Percentiles rank a stretch among this genome's conserved stretches.
These are phyloP conservation scores for Wallacemonas sp. DNA, from an alignment of 208 protist genomes.

Conservation along the genomic window DNA sequence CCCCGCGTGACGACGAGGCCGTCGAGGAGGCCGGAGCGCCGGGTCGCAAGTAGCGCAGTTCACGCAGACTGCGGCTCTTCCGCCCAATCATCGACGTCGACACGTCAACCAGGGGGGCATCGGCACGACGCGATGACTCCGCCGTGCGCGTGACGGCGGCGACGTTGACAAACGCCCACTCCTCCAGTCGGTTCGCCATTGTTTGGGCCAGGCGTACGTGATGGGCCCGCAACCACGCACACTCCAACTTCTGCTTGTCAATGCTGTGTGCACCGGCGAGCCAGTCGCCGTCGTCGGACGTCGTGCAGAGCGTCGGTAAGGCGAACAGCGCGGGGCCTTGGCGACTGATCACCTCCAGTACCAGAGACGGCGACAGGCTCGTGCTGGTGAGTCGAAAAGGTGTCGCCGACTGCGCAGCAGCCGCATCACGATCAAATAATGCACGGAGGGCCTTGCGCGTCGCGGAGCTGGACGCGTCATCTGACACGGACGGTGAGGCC, in stretches of 20 bases:
- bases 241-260: not conserved
- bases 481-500: not conserved
- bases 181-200: not conserved
- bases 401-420: no score
- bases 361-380: not conserved
- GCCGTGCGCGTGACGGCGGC: not conserved
- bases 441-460: no score
- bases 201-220: not conserved
- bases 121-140: not conserved
- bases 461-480: no score
- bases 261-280: not conserved
- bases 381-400: not conserved
- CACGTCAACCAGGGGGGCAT: not conserved
- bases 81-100: conserved; percentile 5
- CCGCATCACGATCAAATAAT: no score
- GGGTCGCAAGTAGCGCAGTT: conserved; percentile 9
- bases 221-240: not conserved
- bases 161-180: not conserved
- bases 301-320: not conserved
- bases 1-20: not conserved
- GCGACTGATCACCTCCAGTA: not conserved
- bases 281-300: not conserved
- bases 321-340: no score
- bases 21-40: not conserved
- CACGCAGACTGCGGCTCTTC: conserved; percentile 6